These are phyloP conservation scores for Lasiodiplodia sp. DNA, from an alignment of 2,329 filamentous ascomycete genomes.

Conservation along the genomic window DNA sequence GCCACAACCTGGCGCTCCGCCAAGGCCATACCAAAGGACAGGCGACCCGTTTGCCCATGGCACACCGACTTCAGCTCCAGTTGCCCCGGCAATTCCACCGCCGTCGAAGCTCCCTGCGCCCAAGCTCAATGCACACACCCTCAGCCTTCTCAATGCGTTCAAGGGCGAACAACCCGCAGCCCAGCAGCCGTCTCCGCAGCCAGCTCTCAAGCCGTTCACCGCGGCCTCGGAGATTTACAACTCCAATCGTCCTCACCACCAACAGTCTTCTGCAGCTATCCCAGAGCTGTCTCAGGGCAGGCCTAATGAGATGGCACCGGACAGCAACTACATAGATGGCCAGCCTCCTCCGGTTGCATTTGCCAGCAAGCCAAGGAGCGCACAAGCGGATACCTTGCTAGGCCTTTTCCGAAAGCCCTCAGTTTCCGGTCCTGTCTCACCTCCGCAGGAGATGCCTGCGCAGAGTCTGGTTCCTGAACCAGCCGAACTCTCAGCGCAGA, in stretches of 20 bases:
- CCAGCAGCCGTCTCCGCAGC: slow-evolving; percentile 35
- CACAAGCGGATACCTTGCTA: slow-evolving; percentile 55
- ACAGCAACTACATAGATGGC: slow-evolving; percentile 15
- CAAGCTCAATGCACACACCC: slow-evolving; percentile 64
- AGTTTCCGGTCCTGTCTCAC: slow-evolving; percentile 26
- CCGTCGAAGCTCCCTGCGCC: slow-evolving; percentile 66
- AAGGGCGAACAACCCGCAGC: slow-evolving; percentile 45
- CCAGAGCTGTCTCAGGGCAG: slow-evolving; percentile 28
- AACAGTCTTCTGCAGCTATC: slow-evolving; percentile 13
- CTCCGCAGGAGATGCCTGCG: slow-evolving; percentile 32
- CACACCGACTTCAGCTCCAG: slow-evolving; percentile 37
- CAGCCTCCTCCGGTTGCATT: slow-evolving; percentile 16
- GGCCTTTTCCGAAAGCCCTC: slow-evolving; percentile 49
- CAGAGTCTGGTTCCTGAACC: slow-evolving; percentile 39
- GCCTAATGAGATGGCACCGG: neutral
- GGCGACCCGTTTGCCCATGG: slow-evolving; percentile 49
- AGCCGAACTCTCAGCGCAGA: slow-evolving; percentile 56
- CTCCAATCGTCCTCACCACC: slow-evolving; percentile 13
- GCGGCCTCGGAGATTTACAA: slow-evolving; percentile 30
- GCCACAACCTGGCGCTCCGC: slow-evolving; percentile 36
- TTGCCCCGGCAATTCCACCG: slow-evolving; percentile 59
- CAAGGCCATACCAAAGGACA: slow-evolving; percentile 56
- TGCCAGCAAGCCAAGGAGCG: slow-evolving; percentile 45
- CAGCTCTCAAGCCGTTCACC: slow-evolving; percentile 24
- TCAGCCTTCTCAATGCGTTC: slow-evolving; percentile 66